A percentile compares a stretch with the other conserved stretches of the same genome.
phyloP scores from a whole-genome alignment of 768 basidiomycete genomes.

The Pleurotus sapidus region DNA sequence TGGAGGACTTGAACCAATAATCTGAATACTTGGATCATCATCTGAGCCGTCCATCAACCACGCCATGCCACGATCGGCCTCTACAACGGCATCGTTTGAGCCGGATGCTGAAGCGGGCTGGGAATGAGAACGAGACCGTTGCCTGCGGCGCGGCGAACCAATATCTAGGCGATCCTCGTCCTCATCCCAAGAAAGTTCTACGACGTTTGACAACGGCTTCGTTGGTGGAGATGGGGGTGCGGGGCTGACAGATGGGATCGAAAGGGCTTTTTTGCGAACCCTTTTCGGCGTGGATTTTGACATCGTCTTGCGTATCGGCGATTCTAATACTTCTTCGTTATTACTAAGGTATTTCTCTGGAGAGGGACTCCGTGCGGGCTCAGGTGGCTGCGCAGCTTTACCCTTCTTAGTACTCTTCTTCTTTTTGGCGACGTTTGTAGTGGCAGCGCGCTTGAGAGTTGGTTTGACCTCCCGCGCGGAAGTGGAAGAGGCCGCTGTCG shows the following conservation, averaged over 20 bases:
- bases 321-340: too few relatives aligned
- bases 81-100: constrained; percentile 22
- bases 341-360: neutral
- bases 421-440: constrained; percentile 32
- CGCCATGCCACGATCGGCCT: constrained; percentile 39
- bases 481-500: constrained; percentile 18
- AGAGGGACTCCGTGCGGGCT: neutral
- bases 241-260: neutral
- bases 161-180: neutral
- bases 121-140: neutral
- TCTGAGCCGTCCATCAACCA: constrained; percentile 62
- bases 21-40: constrained; percentile 53
- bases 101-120: constrained; percentile 12
- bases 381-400: neutral
- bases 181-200: neutral
- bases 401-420: constrained; percentile 21
- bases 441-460: constrained; percentile 39
- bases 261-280: neutral
- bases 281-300: neutral
- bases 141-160: neutral
- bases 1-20: constrained; percentile 36
- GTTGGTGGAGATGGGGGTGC: neutral
- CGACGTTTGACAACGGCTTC: neutral
- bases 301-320: too few relatives aligned
- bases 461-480: constrained; percentile 30